Conservation (phyloP, 148 eudicot genomes). For the Heliamphora exappendiculata region DNA sequence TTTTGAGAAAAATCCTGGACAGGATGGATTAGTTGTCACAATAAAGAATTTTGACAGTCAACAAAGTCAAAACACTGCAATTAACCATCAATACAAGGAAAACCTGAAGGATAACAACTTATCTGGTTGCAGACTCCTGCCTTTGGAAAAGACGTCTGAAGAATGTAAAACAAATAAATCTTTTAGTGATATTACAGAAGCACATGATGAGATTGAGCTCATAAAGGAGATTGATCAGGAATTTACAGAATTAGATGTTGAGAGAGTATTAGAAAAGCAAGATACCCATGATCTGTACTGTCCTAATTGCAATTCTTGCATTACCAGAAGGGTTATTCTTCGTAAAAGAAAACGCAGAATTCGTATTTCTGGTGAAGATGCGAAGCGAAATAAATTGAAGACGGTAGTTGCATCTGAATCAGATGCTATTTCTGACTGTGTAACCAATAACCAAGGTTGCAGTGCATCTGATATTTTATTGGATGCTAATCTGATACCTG, state of each 20-base stretch:
- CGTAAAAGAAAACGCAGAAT: conserved; percentile 62
- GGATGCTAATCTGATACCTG: conserved; percentile 12
- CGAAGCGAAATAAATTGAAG: conserved; percentile 30
- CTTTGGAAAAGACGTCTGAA: conserved; percentile 10
- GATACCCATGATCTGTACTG: conserved; percentile 73
- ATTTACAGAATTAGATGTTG: conserved; percentile 52
- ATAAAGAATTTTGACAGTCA: neutral
- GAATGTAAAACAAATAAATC: conserved; percentile 11
- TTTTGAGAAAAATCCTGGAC: conserved; percentile 10
- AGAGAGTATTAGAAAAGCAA: conserved; percentile 60
- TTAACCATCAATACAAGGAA: conserved; percentile 8
- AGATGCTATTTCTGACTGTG: neutral
- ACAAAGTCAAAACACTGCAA: neutral
- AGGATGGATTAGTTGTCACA: conserved; percentile 11
- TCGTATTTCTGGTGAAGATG: conserved; percentile 33
- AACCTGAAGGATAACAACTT: conserved; percentile 15
- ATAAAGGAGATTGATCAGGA: conserved; percentile 28
- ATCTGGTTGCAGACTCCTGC: neutral
- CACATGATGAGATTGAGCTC: conserved; percentile 20
- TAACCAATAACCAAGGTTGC: conserved; percentile 15
- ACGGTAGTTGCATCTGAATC: neutral
- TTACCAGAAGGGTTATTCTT: conserved; percentile 77
- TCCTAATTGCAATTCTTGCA: conserved; percentile 82
- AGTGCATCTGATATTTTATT: conserved; percentile 14
- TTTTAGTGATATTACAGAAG: conserved; percentile 15